Base-by-base conservation (phyloP, 2,329 filamentous ascomycete genomes). In the Fusarium pseudograminearum region DNA sequence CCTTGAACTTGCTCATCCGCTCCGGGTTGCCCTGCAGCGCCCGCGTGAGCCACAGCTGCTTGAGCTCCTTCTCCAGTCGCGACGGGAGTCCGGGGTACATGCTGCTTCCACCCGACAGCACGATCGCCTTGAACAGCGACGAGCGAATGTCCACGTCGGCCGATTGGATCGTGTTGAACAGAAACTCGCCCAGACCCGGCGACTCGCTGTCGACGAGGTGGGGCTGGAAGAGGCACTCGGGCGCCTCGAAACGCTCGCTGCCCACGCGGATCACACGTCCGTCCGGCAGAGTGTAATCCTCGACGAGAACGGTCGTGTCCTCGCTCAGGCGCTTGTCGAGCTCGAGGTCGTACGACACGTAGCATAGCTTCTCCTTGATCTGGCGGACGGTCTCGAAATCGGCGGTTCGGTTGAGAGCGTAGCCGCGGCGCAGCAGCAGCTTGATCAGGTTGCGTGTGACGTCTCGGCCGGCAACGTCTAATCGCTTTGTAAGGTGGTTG, bases 301-400 rank as follows among this genome's bases (percentile, higher is more conserved):
- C 96, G 14, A 99, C 96, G 57, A 99, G 85, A 11, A 98, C 94
- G 2, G 96, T 99, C 18, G 96, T 99, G 76, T 99, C 96, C 83
- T 99, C 96, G 77, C 93, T 97, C 70, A 99, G 89, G 74, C 93
- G 90, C 84, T 98, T 94, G 85, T 99, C 96, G 57, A 99, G 86
- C 81, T 97, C 94, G 60, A 99, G 88, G 80, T 99, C 96, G 85
- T 98, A 99, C 15, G 94, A 98, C 60, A 99, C 95, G 80, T 99
- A 99, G 87, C 96, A 98, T 53, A 99, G 91, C 87, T 99, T 99
- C 86, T 99, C 96, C 85, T 99, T 99, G 85, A 99, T 98, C 81
- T 98, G 95, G 67, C 96, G 92, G 59, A 99, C 96, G 6, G 96
- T 99, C 83, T 99, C 96, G 81, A 99, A 99, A 80, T 99, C 96